Evolutionary conservation across 768 basidiomycete genomes (phyloP), one percentile per base, ranked within the genome.

Genomic region (Boletus speciosus): DNA sequence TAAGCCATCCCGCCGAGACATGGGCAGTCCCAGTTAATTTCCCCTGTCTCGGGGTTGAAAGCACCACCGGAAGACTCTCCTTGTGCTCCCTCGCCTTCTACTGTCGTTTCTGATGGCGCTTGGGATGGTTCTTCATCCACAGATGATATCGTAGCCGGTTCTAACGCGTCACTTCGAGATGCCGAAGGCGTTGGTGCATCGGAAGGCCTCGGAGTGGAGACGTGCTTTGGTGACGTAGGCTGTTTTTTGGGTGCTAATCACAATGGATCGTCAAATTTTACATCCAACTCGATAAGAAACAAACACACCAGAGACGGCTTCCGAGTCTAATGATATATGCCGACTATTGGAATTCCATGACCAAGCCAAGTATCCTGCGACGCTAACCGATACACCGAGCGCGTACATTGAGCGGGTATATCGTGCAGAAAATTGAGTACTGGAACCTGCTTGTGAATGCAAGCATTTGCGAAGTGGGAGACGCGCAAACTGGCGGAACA

Each of bases 11-110:
- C 97, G 32, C 97, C 97, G 8, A 99, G 83, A 70, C 97, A 98
- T 1, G 97, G 93, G 71, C 97, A 99, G 68, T 98, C 97, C 97
- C 97, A 99, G 75, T 99, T 99, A 65, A 99, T 98, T 80, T 98
- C 94, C 41, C 97, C 97, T 2, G 97, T 99, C 58, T 84, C 93
- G 19, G 95, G 95, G 73, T 99, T 89, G 78, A 82, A 98, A 5
- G 97, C 96, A 37, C 81, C 81, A 27, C 68, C 68, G 1, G 69
- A 61, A 45, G 69, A 52, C 54, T 62, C 67, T 51, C 44, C 71
- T 23, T 66, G 66, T 12, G 59, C 67, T 5, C 37, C 64, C 9
- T 67, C 66, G 12, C 58, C 66, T 11, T 68, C 66, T 25, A 27
- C 34, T 29, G 56, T 41, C 6, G 42, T 37, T 23, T 54, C 57